Conservation (phyloP, 495 filamentous ascomycete genomes). For the Letharia columbiana region DNA sequence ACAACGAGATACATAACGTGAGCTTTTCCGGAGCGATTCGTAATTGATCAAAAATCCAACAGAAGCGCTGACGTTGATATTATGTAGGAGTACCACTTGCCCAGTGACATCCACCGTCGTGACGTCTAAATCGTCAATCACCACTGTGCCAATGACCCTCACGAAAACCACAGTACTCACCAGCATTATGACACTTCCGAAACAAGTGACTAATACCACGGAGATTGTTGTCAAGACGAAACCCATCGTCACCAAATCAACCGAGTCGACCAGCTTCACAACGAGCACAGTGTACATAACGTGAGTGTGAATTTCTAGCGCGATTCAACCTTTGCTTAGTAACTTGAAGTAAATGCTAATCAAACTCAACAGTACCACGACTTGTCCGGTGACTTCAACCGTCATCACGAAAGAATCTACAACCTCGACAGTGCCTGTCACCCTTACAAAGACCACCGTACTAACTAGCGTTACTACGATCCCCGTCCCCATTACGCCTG, state of each 20-base stretch:
- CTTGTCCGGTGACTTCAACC: constrained; percentile 21
- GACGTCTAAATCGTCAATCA: no score
- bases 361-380: constrained; percentile 17
- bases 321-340: background rate
- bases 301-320: background rate
- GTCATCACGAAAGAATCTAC: constrained; percentile 28
- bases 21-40: background rate
- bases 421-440: constrained; percentile 25
- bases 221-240: background rate
- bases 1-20: background rate
- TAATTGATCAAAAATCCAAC: background rate
- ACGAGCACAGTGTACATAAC: background rate
- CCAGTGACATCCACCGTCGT: background rate
- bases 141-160: no score
- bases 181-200: background rate
- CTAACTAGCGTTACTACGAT: constrained; percentile 25
- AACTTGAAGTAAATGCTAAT: background rate
- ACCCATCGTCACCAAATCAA: background rate
- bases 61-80: background rate
- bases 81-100: constrained; percentile 19
- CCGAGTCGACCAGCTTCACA: background rate
- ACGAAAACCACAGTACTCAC: background rate
- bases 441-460: constrained; percentile 27
- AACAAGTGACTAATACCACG: background rate
- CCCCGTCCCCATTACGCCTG: background rate